A percentile compares a stretch with the other conserved stretches of the same genome.
Evolutionary conservation across 140 eudicot species (phyloP).

Genomic region (Oenanthe javanica): DNA sequence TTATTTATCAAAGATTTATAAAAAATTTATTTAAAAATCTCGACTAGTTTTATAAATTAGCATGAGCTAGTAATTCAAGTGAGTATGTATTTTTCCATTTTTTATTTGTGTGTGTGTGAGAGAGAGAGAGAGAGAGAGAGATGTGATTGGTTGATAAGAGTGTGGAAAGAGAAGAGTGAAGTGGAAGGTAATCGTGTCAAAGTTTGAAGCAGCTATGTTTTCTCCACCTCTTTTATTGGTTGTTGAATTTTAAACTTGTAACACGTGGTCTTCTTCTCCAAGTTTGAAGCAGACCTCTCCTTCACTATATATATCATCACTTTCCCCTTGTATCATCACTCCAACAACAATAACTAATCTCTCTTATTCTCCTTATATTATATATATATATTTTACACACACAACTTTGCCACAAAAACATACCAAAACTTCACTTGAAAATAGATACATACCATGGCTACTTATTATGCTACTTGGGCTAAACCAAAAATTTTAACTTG

Average conservation of each 20-base stretch:
- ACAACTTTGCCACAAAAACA: neutral
- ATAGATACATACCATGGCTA: conserved; percentile 27
- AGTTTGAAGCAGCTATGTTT: conserved; percentile 6
- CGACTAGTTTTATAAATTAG: no score
- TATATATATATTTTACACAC: neutral
- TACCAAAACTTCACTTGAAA: neutral
- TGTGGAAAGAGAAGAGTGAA: neutral
- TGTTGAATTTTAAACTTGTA: neutral
- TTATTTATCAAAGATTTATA: no score
- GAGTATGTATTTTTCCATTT: no score
- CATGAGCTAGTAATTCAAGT: no score
- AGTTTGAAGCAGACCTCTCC: neutral
- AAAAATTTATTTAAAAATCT: no score
- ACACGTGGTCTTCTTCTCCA: conserved; percentile 12
- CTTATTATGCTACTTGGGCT: conserved; percentile 29
- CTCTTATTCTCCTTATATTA: neutral
- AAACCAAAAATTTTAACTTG: conserved; percentile 22
- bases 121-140: no score
- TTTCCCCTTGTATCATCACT: neutral
- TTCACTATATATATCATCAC: neutral
- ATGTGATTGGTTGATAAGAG: neutral
- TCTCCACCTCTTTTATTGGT: conserved; percentile 1
- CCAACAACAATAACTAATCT: neutral
- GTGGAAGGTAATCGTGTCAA: conserved; percentile 4
- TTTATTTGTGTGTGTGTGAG: no score